phyloP scores from a whole-genome alignment of 768 basidiomycete species.

The Tylopilus sp. region DNA sequence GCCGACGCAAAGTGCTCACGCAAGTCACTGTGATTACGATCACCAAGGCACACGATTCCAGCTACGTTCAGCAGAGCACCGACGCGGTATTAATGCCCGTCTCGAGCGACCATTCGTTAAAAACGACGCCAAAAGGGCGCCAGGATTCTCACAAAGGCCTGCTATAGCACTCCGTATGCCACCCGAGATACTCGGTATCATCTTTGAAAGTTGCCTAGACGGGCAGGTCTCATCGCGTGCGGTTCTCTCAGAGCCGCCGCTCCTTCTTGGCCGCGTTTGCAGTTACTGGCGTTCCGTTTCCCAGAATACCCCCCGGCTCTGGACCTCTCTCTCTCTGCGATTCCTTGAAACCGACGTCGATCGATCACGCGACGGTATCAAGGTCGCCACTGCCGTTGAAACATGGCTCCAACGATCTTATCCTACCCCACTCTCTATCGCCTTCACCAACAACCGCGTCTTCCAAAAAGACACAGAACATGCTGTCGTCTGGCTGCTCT shows the following conservation, averaged over 20 bases:
- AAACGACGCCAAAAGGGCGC: neutral
- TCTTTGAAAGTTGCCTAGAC: slow-evolving; percentile 23
- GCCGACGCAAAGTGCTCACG: neutral
- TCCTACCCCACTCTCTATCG: slow-evolving; percentile 21
- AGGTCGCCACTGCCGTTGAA: slow-evolving; percentile 12
- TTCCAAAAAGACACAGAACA: slow-evolving; percentile 24
- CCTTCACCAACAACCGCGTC: slow-evolving; percentile 26
- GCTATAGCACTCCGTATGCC: slow-evolving; percentile 14
- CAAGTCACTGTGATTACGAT: neutral
- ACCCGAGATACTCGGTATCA: slow-evolving; percentile 39
- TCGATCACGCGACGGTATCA: slow-evolving; percentile 17
- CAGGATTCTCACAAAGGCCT: neutral
- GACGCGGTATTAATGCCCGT: neutral
- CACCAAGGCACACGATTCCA: neutral
- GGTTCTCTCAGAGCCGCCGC: slow-evolving; percentile 14
- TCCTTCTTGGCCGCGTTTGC: slow-evolving; percentile 26
- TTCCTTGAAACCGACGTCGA: slow-evolving; percentile 21
- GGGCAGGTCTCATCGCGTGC: neutral
- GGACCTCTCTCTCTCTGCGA: slow-evolving; percentile 24
- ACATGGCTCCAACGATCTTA: slow-evolving; percentile 24
- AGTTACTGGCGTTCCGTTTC: slow-evolving; percentile 23
- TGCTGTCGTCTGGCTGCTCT: slow-evolving; percentile 18
- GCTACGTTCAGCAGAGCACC: neutral
- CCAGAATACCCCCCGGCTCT: slow-evolving; percentile 18
- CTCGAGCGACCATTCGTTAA: neutral